Evolutionary conservation across 805 yeast genomes (phyloP).

Genomic region (Lachancea quebecensis): DNA sequence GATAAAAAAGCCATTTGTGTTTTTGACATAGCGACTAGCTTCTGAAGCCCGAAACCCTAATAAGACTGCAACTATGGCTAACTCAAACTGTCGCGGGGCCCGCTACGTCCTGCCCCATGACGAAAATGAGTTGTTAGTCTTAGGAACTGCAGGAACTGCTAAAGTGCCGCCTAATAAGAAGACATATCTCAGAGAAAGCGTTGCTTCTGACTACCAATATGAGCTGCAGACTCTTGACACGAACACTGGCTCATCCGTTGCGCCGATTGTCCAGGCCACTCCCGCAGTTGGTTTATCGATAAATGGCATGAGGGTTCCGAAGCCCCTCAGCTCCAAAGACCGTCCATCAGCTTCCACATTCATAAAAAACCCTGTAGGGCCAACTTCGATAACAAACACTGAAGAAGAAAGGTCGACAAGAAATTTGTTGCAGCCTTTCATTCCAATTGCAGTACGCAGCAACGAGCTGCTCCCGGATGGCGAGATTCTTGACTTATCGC

Average conservation of each 20-base stretch:
- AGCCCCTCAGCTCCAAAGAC: constrained; percentile 3
- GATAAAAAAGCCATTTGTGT: too few species aligned
- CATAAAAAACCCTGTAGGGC: background rate
- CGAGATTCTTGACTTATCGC: constrained; percentile 2
- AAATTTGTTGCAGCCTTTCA: background rate
- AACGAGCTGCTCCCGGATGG: background rate
- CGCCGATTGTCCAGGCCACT: too few species aligned
- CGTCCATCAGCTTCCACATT: background rate
- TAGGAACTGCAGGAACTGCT: background rate
- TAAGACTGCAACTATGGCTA: background rate
- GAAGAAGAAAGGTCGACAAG: background rate
- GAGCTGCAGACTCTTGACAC: constrained; percentile 4
- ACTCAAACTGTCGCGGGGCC: background rate
- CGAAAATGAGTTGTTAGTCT: background rate
- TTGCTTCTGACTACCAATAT: background rate
- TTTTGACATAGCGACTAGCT: too few species aligned
- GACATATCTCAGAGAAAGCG: background rate
- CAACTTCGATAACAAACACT: background rate
- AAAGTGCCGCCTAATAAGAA: background rate
- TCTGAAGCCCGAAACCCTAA: too few species aligned
- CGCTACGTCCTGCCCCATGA: background rate
- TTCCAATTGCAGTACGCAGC: constrained; percentile 2
- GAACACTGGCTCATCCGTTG: background rate
- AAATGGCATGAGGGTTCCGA: constrained; percentile 11
- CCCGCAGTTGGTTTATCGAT: too few species aligned